phyloP scores from a whole-genome alignment of 441 rosid species.

The Omphalea diandra region DNA sequence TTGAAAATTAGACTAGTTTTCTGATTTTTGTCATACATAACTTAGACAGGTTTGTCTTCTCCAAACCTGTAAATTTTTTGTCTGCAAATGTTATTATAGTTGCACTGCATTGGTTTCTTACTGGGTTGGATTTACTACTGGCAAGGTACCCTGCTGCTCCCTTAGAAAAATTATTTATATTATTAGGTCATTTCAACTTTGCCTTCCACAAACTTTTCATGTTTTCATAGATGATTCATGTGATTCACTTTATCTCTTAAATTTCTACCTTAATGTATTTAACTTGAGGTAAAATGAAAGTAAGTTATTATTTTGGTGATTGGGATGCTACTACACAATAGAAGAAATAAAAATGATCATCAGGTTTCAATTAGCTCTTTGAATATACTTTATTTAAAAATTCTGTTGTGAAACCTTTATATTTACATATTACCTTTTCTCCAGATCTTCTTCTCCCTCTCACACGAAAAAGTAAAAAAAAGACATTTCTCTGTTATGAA shows the following conservation, averaged over 20 bases:
- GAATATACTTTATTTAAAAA: neutral
- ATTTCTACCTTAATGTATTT: neutral
- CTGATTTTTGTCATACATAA: neutral
- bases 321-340: neutral
- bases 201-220: neutral
- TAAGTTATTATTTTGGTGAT: neutral
- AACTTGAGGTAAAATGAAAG: neutral
- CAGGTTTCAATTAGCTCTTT: neutral
- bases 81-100: neutral
- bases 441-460: neutral
- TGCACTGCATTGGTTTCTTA: constrained; percentile 3
- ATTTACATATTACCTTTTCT: neutral
- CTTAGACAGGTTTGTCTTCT: neutral
- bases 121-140: neutral
- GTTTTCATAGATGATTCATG: neutral
- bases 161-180: neutral
- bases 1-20: neutral
- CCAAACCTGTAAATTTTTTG: neutral
- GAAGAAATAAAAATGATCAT: neutral
- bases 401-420: neutral
- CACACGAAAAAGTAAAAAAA: neutral
- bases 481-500: neutral
- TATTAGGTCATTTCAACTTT: neutral
- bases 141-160: neutral
- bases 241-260: neutral